Base-by-base conservation (phyloP, 2,329 filamentous ascomycete genomes). In the Juglanconis oblonga region DNA sequence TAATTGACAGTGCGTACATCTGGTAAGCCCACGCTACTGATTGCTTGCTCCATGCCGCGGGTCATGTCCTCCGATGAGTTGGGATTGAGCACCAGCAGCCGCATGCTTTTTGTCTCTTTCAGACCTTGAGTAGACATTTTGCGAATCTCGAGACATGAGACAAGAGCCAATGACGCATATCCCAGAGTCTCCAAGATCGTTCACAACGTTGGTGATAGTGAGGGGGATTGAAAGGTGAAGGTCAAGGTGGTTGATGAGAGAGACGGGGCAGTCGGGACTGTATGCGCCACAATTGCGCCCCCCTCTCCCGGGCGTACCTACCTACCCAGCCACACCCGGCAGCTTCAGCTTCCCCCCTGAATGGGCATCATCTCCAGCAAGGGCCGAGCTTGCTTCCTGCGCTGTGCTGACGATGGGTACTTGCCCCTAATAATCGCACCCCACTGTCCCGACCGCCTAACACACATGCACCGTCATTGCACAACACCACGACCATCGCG, bases 1-100 rank as follows among this genome's bases (percentile, higher is more conserved):
- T 17, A 13, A 36, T 17, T 14, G 36, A 13, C 13, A 24, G 42
- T n/a, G 32, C 70, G 63, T 68, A 79, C 78, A 61, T 72, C 64
- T 42, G 73, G 69, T 3, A 80, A 65, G 35, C 74, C 65, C 64
- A 81, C 69, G 56, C 72, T 68, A 48, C 76, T 72, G 60, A 87
- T 77, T 52, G 80, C 76, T 51, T 73, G 69, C 58, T 80, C 79
- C 67, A 93, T 79, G 32, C 82, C 84, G 6, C 84, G 77, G 10
- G 90, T 94, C 90, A 94, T 94, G 58, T 80, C 77, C 58, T 76
- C 67, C 1, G 87, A 91, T 2, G 89, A 92, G 75, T 95, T 95
- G 38, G 91, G 90, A 69, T 95, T 94, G 67, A 94, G 81, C 62
- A 94, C 78, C 45, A 94, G 80, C 64, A 93, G 85, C 63, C 73